These are phyloP conservation scores for Tephrocybe rancida DNA, from an alignment of 768 basidiomycete species.

Conservation along the genomic window DNA sequence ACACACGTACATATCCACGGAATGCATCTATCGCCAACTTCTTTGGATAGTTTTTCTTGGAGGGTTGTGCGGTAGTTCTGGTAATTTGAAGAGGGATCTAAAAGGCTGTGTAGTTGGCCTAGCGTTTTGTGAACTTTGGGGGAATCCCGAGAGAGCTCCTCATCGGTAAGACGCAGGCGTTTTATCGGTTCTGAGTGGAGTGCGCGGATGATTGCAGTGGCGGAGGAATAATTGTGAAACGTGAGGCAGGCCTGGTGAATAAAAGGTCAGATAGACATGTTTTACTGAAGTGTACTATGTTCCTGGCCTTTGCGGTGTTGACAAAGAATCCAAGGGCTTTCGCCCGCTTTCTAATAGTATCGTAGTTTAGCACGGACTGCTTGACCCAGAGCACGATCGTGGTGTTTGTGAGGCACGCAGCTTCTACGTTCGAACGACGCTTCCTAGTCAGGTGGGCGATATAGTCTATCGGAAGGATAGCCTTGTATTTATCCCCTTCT, in stretches of 20 bases:
- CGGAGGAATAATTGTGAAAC: conserved; percentile 44
- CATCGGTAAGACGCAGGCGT: conserved; percentile 34
- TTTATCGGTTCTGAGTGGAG: conserved; percentile 41
- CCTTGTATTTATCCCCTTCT: conserved; percentile 42
- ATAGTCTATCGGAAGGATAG: conserved; percentile 43
- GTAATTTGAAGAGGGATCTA: conserved; percentile 36
- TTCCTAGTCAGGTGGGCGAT: conserved; percentile 37
- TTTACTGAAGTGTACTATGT: neutral
- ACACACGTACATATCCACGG: conserved; percentile 45
- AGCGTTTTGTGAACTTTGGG: conserved; percentile 30
- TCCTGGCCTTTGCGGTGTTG: conserved; percentile 39
- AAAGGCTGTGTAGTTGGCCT: conserved; percentile 33
- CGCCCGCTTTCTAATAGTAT: conserved; percentile 35
- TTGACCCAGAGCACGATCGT: conserved; percentile 42
- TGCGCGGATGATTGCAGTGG: conserved; percentile 43
- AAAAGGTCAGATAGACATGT: neutral
- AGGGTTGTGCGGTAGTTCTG: conserved; percentile 38
- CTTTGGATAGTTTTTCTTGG: conserved; percentile 20
- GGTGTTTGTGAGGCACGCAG: conserved; percentile 36
- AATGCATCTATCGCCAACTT: conserved; percentile 29
- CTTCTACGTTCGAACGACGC: conserved; percentile 33
- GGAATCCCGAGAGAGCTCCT: conserved; percentile 27
- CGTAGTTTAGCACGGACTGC: conserved; percentile 40
- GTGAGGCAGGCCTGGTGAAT: conserved; percentile 41
- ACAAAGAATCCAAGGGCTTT: conserved; percentile 47